These are phyloP conservation scores for Boletus patriciae DNA, from an alignment of 768 basidiomycete genomes.

Conservation along the genomic window DNA sequence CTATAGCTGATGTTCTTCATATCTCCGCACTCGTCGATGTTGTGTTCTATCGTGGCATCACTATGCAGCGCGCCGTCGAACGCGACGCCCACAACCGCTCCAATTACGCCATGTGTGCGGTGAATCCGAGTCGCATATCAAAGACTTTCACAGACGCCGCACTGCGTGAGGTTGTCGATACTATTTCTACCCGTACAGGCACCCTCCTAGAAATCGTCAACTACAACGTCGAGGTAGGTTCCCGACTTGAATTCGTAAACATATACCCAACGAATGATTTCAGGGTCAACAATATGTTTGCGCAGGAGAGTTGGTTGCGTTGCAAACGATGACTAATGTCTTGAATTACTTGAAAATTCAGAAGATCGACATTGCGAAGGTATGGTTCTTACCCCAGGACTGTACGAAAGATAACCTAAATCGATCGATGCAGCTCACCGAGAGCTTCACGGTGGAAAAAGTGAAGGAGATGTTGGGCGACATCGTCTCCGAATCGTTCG, in stretches of 20 bases:
- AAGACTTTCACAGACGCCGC: constrained; percentile 93
- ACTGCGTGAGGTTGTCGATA: constrained; percentile 95
- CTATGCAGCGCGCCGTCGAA: constrained; percentile 99
- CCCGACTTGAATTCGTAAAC: background rate
- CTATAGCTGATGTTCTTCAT: constrained; percentile 94
- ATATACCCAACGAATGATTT: constrained; percentile 5
- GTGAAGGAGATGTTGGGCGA: constrained; percentile 95
- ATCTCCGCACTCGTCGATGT: constrained; percentile 96
- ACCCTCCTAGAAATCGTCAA: constrained; percentile 97
- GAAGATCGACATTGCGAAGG: constrained; percentile 92
- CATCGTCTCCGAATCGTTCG: constrained; percentile 81
- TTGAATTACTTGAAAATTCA: constrained; percentile 95
- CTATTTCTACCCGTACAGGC: constrained; percentile 72
- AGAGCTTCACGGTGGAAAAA: constrained; percentile 85
- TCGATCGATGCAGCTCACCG: constrained; percentile 62
- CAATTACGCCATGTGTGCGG: constrained; percentile 99
- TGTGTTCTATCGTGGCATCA: constrained; percentile 99
- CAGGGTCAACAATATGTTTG: constrained; percentile 99
- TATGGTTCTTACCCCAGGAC: constrained; percentile 25
- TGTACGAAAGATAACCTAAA: background rate
- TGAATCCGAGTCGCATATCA: constrained; percentile 94
- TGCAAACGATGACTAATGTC: constrained; percentile 94
- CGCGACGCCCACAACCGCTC: constrained; percentile 91
- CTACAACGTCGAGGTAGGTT: constrained; percentile 82
- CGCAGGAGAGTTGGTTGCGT: constrained; percentile 90